These are phyloP conservation scores for Pterocarpus santalinus DNA, from an alignment of 306 rosid species.

Conservation along the genomic window DNA sequence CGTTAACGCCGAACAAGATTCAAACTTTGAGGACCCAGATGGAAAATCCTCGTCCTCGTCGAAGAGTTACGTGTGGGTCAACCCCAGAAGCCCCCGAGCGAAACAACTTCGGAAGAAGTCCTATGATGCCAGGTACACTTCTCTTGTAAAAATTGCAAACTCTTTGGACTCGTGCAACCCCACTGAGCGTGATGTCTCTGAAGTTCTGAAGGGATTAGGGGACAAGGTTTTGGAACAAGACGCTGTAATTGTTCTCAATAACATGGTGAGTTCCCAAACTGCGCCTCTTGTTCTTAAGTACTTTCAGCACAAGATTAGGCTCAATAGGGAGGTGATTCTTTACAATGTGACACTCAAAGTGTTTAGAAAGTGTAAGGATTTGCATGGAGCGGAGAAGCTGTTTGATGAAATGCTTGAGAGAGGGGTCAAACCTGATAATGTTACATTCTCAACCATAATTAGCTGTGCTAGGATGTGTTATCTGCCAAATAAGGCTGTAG, in stretches of 20 bases:
- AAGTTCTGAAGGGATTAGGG: conserved; percentile 59
- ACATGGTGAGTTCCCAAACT: conserved; percentile 63
- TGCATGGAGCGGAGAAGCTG: conserved; percentile 84
- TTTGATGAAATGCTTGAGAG: conserved; percentile 78
- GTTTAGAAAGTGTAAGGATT: conserved; percentile 69
- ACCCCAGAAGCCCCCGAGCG: conserved; percentile 89
- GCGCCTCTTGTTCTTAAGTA: conserved; percentile 66
- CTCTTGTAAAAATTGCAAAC: conserved; percentile 61
- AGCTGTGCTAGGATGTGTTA: conserved; percentile 79
- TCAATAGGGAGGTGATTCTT: conserved; percentile 70
- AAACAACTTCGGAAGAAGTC: conserved; percentile 70
- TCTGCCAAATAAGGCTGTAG: conserved; percentile 77
- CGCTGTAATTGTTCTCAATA: conserved; percentile 75
- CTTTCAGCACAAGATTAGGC: conserved; percentile 58
- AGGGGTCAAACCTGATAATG: conserved; percentile 76
- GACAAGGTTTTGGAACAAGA: conserved; percentile 72
- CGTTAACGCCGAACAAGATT: conserved; percentile 25
- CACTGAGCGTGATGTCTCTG: conserved; percentile 57
- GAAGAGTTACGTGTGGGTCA: conserved; percentile 79
- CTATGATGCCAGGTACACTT: conserved; percentile 75
- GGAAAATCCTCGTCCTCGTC: conserved; percentile 58
- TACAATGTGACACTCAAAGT: conserved; percentile 91
- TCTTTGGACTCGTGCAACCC: conserved; percentile 68
- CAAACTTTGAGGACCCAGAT: conserved; percentile 37
- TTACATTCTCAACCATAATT: conserved; percentile 90